Percentiles rank a stretch among this genome's conserved stretches.
phyloP scores from a whole-genome alignment of 805 yeast genomes.

The Clavispora carvajalis region DNA sequence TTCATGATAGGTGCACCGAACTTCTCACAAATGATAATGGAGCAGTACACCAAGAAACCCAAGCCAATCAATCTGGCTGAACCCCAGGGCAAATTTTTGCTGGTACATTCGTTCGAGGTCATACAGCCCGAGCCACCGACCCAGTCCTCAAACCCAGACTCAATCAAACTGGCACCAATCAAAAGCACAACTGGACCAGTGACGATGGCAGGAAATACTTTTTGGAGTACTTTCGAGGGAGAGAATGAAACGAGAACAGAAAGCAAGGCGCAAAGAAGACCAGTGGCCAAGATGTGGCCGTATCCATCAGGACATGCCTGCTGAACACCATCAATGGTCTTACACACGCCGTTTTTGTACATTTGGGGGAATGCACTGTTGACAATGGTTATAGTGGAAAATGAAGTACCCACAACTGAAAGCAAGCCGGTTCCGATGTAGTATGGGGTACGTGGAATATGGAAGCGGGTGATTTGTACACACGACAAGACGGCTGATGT shows the following conservation, averaged over 20 bases:
- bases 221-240: conserved; percentile 68
- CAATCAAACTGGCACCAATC: conserved; percentile 68
- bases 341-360: conserved; percentile 68
- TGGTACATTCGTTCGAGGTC: conserved; percentile 14
- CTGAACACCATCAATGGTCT: conserved; percentile 54
- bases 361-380: conserved; percentile 71
- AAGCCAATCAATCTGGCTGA: conserved; percentile 82
- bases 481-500: conserved; percentile 53
- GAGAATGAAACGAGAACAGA: conserved; percentile 71
- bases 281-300: conserved; percentile 80
- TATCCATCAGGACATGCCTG: conserved; percentile 87
- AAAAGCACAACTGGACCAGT: conserved; percentile 90
- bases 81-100: conserved; percentile 58
- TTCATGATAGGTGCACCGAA: conserved; percentile 95
- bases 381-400: conserved; percentile 82
- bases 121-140: conserved; percentile 78
- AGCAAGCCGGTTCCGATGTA: conserved; percentile 84
- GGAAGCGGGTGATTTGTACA: conserved; percentile 78
- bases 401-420: conserved; percentile 88
- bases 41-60: conserved; percentile 74
- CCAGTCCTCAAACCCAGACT: conserved; percentile 78
- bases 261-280: conserved; percentile 69
- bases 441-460: conserved; percentile 66
- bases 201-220: conserved; percentile 80
- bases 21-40: conserved; percentile 72